phyloP scores from a whole-genome alignment of 2,329 filamentous ascomycete species.

The Cercospora berteroae region DNA sequence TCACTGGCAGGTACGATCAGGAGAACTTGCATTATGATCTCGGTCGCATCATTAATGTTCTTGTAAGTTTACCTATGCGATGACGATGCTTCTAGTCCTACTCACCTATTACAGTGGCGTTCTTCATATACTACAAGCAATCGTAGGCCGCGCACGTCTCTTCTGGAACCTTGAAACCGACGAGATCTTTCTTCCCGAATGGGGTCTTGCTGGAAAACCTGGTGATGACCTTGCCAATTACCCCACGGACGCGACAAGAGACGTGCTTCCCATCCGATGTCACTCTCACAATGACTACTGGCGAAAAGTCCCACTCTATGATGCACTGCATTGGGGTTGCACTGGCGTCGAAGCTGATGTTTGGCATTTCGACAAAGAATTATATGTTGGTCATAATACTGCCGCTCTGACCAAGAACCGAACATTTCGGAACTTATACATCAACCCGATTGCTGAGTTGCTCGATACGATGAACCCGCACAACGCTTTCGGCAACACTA shows the following conservation, averaged over 20 bases:
- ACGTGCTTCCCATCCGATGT: constrained; percentile 55
- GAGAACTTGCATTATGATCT: constrained; percentile 14
- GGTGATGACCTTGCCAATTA: constrained; percentile 38
- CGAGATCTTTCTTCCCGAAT: constrained; percentile 40
- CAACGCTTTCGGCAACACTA: constrained; percentile 47
- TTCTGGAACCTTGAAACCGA: constrained; percentile 38
- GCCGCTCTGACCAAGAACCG: constrained; percentile 54
- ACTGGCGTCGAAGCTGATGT: constrained; percentile 68
- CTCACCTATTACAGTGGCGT: constrained; percentile 40
- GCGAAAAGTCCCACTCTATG: constrained; percentile 61
- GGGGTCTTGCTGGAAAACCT: constrained; percentile 42
- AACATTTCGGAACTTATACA: constrained; percentile 63
- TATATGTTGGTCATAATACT: constrained; percentile 64
- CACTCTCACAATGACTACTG: constrained; percentile 73
- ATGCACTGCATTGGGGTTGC: constrained; percentile 59
- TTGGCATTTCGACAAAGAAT: constrained; percentile 58
- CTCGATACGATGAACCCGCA: constrained; percentile 55
- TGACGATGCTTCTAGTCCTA: neutral
- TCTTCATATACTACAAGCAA: constrained; percentile 43
- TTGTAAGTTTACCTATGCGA: constrained; percentile 20
- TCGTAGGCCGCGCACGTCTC: constrained; percentile 39
- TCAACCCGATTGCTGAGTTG: constrained; percentile 61
- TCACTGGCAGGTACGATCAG: constrained; percentile 14
- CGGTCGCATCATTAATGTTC: constrained; percentile 19
- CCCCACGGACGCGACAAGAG: constrained; percentile 43